Base-by-base conservation (phyloP, 805 yeast genomes). In the Candida broadrunensis region DNA sequence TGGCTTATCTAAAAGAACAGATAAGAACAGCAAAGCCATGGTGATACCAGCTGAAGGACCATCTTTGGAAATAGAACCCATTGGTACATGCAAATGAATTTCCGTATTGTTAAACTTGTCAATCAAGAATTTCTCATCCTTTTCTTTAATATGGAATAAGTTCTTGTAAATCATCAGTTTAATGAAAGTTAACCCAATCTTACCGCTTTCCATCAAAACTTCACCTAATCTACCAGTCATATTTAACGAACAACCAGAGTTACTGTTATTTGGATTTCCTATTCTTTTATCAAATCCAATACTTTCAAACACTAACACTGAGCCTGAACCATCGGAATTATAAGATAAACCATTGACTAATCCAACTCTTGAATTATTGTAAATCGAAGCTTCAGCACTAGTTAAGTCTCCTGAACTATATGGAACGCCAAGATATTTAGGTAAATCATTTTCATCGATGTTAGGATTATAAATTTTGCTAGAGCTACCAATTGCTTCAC, bases 331-430 rank as follows among this genome's bases (percentile, higher is more conserved):
- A 51, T 84, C 86, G 2, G 88, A 80, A 65, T 85, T 88, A 60
- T 88, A 89, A 2, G 96, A 87, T 44, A 89, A 67, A 0, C 97
- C 97, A 56, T 88, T 87, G 9, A 88, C 97, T 6, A 88, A 75
- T 2, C 97, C 96, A 46, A 75, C 71, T 6, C 66, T 65, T 24
- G 73, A 74, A 9, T 87, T 75, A 38, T 70, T 61, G 19, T 63
- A 60, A 1, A 81, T 77, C 20, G 49, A 34, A n/a, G 56, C 65
- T 20, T 56, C 55, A 5, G 49, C 47, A 6, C 54, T 49, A 16
- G 52, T 41, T n/a, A 62, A 47, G 32, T 67, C 73, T 24, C 60
- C 58, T 12, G 60, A 52, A 38, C 60, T 35, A 50, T 70, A 67
- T 12, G 86, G 87, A 18, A 80, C 61, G 0, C 96, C 97, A 27